Conservation (phyloP, 2,329 filamentous ascomycete species). For the Eurotiales sp. region DNA sequence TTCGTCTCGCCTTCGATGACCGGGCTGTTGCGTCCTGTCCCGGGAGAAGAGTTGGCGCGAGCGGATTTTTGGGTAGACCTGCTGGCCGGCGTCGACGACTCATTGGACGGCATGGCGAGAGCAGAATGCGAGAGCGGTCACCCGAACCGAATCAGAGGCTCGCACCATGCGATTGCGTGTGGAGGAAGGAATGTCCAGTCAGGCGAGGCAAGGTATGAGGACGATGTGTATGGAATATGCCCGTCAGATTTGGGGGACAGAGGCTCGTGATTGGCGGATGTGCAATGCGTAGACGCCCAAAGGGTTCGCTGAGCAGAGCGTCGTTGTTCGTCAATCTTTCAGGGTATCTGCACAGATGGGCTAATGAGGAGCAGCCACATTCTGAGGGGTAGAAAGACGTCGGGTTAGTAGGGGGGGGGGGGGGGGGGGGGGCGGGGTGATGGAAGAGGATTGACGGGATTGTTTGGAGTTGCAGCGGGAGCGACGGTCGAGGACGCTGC, state of each 20-base stretch:
- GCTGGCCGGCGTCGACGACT: constrained; percentile 24
- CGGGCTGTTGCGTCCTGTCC: constrained; percentile 23
- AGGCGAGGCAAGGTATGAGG: constrained; percentile 2
- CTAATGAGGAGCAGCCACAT: constrained; percentile 18
- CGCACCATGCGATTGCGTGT: no score
- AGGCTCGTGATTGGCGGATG: constrained; percentile 2
- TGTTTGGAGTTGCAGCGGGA: no score
- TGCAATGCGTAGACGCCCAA: constrained; percentile 12
- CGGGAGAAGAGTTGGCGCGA: constrained; percentile 10
- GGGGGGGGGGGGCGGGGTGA: background rate
- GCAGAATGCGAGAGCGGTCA: constrained; percentile 29
- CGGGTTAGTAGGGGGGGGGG: no score
- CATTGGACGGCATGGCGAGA: constrained; percentile 20
- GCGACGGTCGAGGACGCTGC: constrained; percentile 3
- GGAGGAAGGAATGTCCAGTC: constrained; percentile 1
- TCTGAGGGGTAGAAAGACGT: no score
- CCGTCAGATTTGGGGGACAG: background rate
- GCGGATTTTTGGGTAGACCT: constrained; percentile 17
- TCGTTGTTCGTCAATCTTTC: no score
- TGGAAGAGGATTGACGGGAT: background rate
- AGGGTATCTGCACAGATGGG: constrained; percentile 1
- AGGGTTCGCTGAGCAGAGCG: background rate
- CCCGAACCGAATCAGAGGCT: constrained; percentile 5
- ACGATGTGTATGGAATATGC: constrained; percentile 7
- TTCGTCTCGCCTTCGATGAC: constrained; percentile 27